Conservation (phyloP, 345 rosid species). For the Citrus trifoliata region DNA sequence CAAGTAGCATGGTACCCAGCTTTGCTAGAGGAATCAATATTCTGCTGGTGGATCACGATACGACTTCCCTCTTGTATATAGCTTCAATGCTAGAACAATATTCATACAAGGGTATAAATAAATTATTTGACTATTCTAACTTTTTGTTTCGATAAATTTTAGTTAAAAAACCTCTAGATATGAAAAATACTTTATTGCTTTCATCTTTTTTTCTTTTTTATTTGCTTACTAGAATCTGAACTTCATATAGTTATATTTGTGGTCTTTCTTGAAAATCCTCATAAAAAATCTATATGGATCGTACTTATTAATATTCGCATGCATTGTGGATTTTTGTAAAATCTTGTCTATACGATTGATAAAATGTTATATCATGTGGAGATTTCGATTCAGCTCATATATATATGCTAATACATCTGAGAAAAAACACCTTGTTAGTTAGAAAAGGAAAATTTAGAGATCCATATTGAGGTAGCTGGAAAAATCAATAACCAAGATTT, state of each 20-base stretch:
- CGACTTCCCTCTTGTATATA: constrained; percentile 24
- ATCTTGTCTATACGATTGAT: not conserved
- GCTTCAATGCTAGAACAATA: constrained; percentile 35
- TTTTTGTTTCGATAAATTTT: not conserved
- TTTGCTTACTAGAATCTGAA: not conserved
- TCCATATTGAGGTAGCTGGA: not conserved
- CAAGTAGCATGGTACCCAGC: constrained; percentile 19
- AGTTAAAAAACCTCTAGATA: not conserved
- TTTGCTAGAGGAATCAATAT: constrained; percentile 26
- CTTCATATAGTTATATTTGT: not conserved
- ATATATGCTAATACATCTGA: not conserved
- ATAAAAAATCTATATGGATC: not conserved
- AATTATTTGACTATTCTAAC: not conserved
- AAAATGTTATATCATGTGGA: not conserved
- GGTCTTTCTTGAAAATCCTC: not conserved
- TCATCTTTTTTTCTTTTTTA: no score
- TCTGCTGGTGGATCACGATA: constrained; percentile 43
- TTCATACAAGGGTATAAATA: constrained; percentile 32
- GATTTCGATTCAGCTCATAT: not conserved
- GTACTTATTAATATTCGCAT: not conserved
- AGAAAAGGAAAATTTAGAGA: not conserved
- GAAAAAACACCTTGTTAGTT: not conserved
- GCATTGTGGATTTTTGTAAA: not conserved
- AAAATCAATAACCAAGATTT: not conserved
- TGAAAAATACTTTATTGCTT: not conserved